Evolutionary conservation across 129 eudicot genomes (phyloP).

Genomic region (Flaveria sonorensis): DNA sequence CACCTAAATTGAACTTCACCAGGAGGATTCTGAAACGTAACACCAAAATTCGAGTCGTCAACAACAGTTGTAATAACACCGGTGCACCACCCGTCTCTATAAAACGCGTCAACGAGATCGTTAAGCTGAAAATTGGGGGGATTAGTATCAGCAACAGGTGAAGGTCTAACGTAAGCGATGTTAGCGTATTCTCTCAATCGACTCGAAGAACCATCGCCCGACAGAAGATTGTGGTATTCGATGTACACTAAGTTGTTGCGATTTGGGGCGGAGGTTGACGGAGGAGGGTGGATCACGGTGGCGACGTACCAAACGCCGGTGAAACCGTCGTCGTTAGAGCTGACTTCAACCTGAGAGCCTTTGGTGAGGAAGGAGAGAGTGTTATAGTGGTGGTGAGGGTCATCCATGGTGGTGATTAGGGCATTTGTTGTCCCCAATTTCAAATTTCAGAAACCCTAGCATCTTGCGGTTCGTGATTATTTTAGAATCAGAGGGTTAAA

Average conservation of each 20-base stretch:
- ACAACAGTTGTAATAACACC: conserved; percentile 56
- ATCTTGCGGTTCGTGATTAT: too few species aligned
- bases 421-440: conserved; percentile 17
- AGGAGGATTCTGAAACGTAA: conserved; percentile 43
- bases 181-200: conserved; percentile 56
- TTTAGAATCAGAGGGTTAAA: too few species aligned
- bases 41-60: conserved; percentile 24
- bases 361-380: conserved; percentile 28
- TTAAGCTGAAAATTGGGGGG: conserved; percentile 36
- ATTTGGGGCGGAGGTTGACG: conserved; percentile 6
- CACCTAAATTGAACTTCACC: conserved; percentile 40
- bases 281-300: conserved; percentile 44
- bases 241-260: conserved; percentile 41
- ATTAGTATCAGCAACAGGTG: conserved; percentile 38
- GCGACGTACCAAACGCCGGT: conserved; percentile 58
- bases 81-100: conserved; percentile 83
- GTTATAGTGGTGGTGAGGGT: background rate
- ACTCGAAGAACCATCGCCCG: conserved; percentile 38
- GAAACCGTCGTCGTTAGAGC: conserved; percentile 59
- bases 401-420: conserved; percentile 30
- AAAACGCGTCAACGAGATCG: conserved; percentile 76
- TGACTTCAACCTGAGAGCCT: conserved; percentile 62
- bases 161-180: conserved; percentile 53
- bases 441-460: conserved; percentile 29
- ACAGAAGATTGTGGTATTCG: conserved; percentile 45